Conservation (phyloP, 2,329 filamentous ascomycete species). For the Neopestalotiopsis sp. region DNA sequence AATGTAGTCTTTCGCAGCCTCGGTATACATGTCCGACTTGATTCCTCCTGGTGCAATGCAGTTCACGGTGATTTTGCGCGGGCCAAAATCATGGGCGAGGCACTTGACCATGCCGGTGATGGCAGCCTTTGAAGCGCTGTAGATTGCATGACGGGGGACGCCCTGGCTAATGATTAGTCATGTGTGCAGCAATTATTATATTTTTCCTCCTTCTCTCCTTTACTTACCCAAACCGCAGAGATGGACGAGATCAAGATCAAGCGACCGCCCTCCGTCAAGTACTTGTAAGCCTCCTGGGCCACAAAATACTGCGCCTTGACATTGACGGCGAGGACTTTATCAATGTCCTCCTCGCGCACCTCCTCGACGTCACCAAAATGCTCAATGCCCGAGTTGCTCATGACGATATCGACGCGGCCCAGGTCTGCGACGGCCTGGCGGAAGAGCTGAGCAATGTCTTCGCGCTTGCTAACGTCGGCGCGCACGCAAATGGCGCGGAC, state of each 20-base stretch:
- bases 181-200: background rate
- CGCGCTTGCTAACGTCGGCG: constrained; percentile 35
- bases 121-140: constrained; percentile 42
- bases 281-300: constrained; percentile 65
- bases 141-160: constrained; percentile 41
- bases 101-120: constrained; percentile 40
- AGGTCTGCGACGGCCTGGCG: background rate
- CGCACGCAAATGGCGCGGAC: constrained; percentile 31
- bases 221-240: constrained; percentile 45
- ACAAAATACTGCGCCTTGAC: constrained; percentile 68
- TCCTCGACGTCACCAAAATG: background rate
- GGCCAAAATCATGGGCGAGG: constrained; percentile 11
- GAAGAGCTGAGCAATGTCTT: constrained; percentile 28
- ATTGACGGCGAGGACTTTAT: constrained; percentile 67
- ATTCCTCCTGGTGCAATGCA: constrained; percentile 26
- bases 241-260: constrained; percentile 70
- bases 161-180: background rate
- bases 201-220: background rate
- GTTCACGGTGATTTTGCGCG: constrained; percentile 29
- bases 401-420: background rate
- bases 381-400: background rate
- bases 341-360: constrained; percentile 56
- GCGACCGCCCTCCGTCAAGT: constrained; percentile 66
- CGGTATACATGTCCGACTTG: constrained; percentile 22
- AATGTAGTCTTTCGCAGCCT: constrained; percentile 21